A percentile compares a stretch with the other conserved stretches of the same genome.
Evolutionary conservation across 1,284 basidiomycete species (phyloP).

Genomic region (Cryptococcus sp.): DNA sequence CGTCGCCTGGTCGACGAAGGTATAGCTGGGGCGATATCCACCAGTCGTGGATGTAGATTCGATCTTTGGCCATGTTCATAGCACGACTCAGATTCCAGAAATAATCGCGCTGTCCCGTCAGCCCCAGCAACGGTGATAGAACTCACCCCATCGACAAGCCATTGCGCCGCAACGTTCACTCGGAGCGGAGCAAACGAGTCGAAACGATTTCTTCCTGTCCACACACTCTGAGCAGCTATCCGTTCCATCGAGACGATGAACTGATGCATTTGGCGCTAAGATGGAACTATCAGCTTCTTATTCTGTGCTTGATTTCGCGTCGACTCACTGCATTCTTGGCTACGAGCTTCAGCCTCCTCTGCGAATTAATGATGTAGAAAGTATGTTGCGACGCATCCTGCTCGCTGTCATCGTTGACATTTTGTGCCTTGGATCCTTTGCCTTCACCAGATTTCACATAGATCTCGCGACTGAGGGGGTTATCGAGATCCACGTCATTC

Average conservation of each 20-base stretch:
- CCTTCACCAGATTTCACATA: constrained; percentile 35
- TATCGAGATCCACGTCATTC: constrained; percentile 29
- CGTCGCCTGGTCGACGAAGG: constrained; percentile 77
- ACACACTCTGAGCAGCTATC: constrained; percentile 74
- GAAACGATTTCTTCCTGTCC: constrained; percentile 80
- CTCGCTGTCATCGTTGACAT: constrained; percentile 34
- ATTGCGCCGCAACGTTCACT: constrained; percentile 90
- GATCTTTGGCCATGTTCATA: constrained; percentile 83
- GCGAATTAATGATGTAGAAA: constrained; percentile 90
- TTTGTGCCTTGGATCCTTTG: constrained; percentile 26
- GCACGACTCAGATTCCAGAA: constrained; percentile 97
- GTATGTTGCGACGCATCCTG: constrained; percentile 66
- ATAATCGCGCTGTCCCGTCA: constrained; percentile 72
- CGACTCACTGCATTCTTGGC: constrained; percentile 77
- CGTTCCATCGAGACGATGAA: constrained; percentile 93
- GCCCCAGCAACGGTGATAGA: not conserved
- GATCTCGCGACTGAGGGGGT: constrained; percentile 36
- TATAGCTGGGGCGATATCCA: constrained; percentile 77
- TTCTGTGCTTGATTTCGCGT: no score
- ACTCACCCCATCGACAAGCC: constrained; percentile 96
- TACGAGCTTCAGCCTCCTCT: constrained; percentile 81
- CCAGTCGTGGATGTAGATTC: constrained; percentile 94
- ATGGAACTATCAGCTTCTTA: not conserved
- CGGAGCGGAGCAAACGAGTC: constrained; percentile 93
- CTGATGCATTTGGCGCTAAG: constrained; percentile 90